Percentiles rank a stretch among this genome's conserved stretches.
phyloP scores from a whole-genome alignment of 441 rosid genomes.

The Metrosideros polymorpha region DNA sequence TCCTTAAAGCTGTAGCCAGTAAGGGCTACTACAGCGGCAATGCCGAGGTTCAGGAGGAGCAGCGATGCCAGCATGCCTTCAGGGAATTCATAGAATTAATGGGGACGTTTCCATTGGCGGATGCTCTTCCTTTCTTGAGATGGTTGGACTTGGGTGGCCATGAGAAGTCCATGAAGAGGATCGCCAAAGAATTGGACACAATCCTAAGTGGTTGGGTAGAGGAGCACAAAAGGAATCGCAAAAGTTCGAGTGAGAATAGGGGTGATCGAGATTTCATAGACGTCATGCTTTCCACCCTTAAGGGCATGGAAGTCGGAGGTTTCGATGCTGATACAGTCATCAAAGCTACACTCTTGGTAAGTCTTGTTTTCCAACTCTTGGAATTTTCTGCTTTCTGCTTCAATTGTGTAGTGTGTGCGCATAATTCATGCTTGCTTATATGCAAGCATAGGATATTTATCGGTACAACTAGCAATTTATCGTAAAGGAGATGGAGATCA shows the following conservation, averaged over 20 bases:
- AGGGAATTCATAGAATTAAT: neutral
- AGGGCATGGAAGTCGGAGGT: neutral
- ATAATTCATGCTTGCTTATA: neutral
- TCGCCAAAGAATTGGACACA: neutral
- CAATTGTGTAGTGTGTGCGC: neutral
- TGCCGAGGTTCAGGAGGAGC: neutral
- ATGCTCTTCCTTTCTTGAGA: neutral
- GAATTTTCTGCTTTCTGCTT: neutral
- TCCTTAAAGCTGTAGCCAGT: neutral
- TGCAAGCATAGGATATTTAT: neutral
- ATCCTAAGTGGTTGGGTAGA: neutral
- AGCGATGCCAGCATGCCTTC: neutral
- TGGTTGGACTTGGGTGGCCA: neutral
- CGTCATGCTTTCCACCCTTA: neutral
- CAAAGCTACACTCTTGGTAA: neutral
- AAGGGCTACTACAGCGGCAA: neutral
- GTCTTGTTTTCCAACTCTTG: neutral
- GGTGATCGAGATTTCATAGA: neutral
- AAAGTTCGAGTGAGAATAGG: neutral
- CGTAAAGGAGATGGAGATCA: neutral
- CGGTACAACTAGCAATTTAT: too few relatives aligned
- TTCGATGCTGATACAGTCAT: neutral
- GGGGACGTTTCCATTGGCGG: neutral
- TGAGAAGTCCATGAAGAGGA: neutral
- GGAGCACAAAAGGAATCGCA: neutral